Conservation (phyloP, 331 rosid species). For the Malus hybrid region DNA sequence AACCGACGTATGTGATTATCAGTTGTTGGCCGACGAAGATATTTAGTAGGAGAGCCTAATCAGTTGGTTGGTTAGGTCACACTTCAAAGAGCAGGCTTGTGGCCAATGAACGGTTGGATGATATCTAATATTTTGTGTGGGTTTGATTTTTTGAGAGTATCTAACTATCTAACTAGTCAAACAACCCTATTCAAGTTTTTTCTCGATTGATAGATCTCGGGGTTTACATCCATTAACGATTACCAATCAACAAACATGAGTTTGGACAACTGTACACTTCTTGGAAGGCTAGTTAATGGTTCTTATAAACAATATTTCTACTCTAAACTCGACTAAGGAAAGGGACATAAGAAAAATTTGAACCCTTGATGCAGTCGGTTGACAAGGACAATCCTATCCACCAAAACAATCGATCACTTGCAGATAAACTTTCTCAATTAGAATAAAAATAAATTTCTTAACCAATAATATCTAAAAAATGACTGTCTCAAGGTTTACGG, state of each 20-base stretch:
- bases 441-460: neutral
- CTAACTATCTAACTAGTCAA: too few relatives aligned
- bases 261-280: too few relatives aligned
- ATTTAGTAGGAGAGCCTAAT: too few relatives aligned
- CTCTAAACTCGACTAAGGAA: neutral
- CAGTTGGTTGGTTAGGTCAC: neutral
- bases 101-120: neutral
- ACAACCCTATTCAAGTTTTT: too few relatives aligned
- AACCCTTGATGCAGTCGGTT: neutral
- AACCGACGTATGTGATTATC: too few relatives aligned
- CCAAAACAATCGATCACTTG: neutral
- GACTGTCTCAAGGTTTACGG: neutral
- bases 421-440: neutral
- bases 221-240: neutral
- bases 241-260: neutral
- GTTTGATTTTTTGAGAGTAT: too few relatives aligned
- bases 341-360: rapidly evolving
- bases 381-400: neutral
- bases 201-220: neutral
- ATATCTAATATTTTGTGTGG: neutral
- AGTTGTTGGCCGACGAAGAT: too few relatives aligned
- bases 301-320: too few relatives aligned
- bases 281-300: too few relatives aligned
- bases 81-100: too few relatives aligned
- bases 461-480: neutral